Percentiles rank a stretch among this genome's conserved stretches.
Conservation (phyloP, 495 filamentous ascomycete species). For the Tuber microsphaerosporum region DNA sequence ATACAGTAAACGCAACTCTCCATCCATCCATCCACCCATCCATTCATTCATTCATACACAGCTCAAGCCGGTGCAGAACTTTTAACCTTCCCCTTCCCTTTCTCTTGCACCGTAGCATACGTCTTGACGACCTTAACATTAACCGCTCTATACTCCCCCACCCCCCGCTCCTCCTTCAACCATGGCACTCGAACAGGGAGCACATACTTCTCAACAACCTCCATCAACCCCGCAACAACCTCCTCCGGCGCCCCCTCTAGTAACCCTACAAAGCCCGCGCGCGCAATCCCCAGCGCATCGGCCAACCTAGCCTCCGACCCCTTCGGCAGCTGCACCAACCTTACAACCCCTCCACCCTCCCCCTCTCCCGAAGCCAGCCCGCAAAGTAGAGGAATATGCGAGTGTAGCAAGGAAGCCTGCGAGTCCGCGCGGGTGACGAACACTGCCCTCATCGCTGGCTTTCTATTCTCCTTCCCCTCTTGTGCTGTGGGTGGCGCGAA, state of each 20-base stretch:
- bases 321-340: slow-evolving; percentile 44
- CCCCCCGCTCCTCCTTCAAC: not conserved
- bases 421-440: slow-evolving; percentile 43
- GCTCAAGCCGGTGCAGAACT: not conserved
- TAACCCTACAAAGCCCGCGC: slow-evolving; percentile 46
- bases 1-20: not conserved
- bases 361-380: slow-evolving; percentile 37
- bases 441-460: slow-evolving; percentile 38
- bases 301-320: slow-evolving; percentile 42
- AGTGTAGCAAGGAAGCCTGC: slow-evolving; percentile 41
- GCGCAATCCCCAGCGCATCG: slow-evolving; percentile 43
- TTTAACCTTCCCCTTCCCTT: not conserved
- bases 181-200: slow-evolving; percentile 36
- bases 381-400: slow-evolving; percentile 46
- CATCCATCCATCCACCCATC: not conserved
- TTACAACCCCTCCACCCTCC: slow-evolving; percentile 29
- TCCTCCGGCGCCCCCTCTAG: slow-evolving; percentile 42
- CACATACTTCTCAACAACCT: slow-evolving; percentile 43
- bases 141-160: not conserved
- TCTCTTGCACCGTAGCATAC: not conserved
- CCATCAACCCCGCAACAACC: slow-evolving; percentile 35
- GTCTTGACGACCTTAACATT: not conserved
- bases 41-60: not conserved
- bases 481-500: not conserved
- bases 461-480: slow-evolving; percentile 7